phyloP scores from a whole-genome alignment of 2,329 filamentous ascomycete genomes.

The Talaromyces sp. region DNA sequence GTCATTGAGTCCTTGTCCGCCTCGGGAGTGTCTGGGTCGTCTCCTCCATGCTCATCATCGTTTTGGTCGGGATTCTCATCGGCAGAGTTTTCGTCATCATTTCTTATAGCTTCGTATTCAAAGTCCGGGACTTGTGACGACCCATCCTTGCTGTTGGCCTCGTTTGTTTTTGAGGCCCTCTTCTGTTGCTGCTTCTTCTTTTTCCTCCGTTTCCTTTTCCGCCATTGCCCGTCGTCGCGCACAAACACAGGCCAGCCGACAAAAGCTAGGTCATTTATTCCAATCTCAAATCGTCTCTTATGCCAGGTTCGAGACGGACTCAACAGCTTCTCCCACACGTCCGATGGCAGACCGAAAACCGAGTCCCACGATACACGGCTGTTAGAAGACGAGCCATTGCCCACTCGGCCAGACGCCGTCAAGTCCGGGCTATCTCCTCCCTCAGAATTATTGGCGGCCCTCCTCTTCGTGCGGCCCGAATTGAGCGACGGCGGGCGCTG shows the following conservation, averaged over 20 bases:
- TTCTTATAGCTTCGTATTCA: conserved; percentile 12
- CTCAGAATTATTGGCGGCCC: conserved; percentile 26
- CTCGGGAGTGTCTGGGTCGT: conserved; percentile 22
- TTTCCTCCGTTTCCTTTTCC: conserved; percentile 55
- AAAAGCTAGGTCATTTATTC: conserved; percentile 73
- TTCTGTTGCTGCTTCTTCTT: conserved; percentile 30
- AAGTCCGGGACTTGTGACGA: conserved; percentile 29
- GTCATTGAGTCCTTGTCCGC: conserved; percentile 64
- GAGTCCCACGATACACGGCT: conserved; percentile 48
- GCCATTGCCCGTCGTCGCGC: conserved; percentile 72
- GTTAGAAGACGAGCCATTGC: conserved; percentile 20
- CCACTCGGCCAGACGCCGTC: conserved; percentile 24
- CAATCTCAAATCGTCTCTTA: conserved; percentile 77
- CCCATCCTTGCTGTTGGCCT: conserved; percentile 29
- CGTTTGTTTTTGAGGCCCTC: conserved; percentile 24
- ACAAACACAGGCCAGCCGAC: conserved; percentile 81
- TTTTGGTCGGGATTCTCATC: conserved; percentile 18
- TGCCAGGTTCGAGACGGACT: conserved; percentile 72
- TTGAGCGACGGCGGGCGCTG: conserved; percentile 31
- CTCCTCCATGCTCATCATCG: conserved; percentile 11
- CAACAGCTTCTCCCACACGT: conserved; percentile 73
- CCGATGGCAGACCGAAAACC: conserved; percentile 68
- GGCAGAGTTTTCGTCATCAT: conserved; percentile 14
- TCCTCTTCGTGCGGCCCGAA: conserved; percentile 27
- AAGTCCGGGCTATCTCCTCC: conserved; percentile 22